phyloP scores from a whole-genome alignment of 2,329 filamentous ascomycete genomes.

The Ascocoryne sarcoides region DNA sequence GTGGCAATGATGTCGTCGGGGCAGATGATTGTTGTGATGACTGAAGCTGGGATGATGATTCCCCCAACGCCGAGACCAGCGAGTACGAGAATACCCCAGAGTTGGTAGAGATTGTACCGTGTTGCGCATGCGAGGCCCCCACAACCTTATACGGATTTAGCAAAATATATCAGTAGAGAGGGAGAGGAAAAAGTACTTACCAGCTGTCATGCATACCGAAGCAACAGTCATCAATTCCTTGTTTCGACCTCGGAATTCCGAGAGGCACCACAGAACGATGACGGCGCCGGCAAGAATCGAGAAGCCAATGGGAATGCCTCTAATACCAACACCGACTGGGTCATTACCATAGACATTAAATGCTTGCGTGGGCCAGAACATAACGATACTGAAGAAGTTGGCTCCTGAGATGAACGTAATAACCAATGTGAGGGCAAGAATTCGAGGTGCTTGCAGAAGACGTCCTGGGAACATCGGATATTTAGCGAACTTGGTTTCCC shows the following conservation, averaged over 20 bases:
- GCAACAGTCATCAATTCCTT: constrained; percentile 50
- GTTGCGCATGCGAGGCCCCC: constrained; percentile 43
- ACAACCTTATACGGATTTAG: constrained; percentile 40
- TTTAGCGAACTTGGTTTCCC: constrained; percentile 41
- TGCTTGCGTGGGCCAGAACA: constrained; percentile 53
- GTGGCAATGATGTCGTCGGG: constrained; percentile 58
- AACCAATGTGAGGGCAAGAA: constrained; percentile 42
- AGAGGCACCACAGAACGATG: constrained; percentile 48
- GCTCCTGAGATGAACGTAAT: constrained; percentile 52
- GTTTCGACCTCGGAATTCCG: constrained; percentile 48
- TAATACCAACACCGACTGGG: constrained; percentile 53
- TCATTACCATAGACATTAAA: constrained; percentile 60
- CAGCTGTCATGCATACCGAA: constrained; percentile 56
- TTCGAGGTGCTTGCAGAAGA: constrained; percentile 45
- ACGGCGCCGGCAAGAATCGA: constrained; percentile 53
- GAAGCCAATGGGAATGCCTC: constrained; percentile 56
- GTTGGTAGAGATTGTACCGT: constrained; percentile 41
- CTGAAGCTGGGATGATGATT: constrained; percentile 59
- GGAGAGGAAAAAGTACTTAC: constrained; percentile 35
- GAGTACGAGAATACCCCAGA: constrained; percentile 51
- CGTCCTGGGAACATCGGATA: constrained; percentile 39
- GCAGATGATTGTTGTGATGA: constrained; percentile 61
- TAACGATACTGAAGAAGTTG: constrained; percentile 37
- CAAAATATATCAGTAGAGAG: constrained; percentile 27
- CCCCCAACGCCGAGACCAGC: constrained; percentile 58